Conservation (phyloP, 169 alveolate genomes). For the Cryptosporidium xiaoi region DNA sequence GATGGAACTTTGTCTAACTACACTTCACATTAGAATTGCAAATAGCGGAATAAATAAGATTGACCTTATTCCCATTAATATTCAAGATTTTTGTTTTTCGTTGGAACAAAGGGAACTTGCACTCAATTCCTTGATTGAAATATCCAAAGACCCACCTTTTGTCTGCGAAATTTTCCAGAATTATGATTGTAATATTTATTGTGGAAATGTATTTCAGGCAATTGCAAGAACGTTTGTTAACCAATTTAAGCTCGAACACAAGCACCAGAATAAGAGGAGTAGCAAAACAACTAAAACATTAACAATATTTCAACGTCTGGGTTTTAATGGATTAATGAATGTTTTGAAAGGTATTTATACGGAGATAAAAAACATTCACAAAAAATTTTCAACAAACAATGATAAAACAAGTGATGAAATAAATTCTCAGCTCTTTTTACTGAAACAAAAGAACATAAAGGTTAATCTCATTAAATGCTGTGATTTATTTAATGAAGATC, state of each 20-base stretch:
- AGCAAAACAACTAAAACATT: slow-evolving; percentile 4
- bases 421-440: not conserved
- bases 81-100: slow-evolving; percentile 3
- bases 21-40: slow-evolving; percentile 38
- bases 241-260: slow-evolving; percentile 30
- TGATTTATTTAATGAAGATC: slow-evolving; percentile 17
- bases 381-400: not conserved
- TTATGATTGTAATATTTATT: slow-evolving; percentile 31
- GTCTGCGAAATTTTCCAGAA: slow-evolving; percentile 46
- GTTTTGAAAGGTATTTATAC: not conserved
- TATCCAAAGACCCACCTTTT: slow-evolving; percentile 31
- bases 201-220: slow-evolving; percentile 65
- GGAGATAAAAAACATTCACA: not conserved
- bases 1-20: slow-evolving; percentile 35
- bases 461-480: not conserved
- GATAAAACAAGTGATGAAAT: not conserved
- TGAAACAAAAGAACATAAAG: slow-evolving; percentile 3
- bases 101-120: slow-evolving; percentile 61
- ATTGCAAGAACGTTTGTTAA: slow-evolving; percentile 28
- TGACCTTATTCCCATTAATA: slow-evolving; percentile 32
- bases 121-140: slow-evolving; percentile 30
- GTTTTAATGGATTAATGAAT: slow-evolving; percentile 39
- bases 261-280: not conserved
- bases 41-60: slow-evolving; percentile 2
- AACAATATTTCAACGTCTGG: slow-evolving; percentile 51